phyloP scores from a whole-genome alignment of 352 stramenopile genomes.

The Globisporangium abappressorium region DNA sequence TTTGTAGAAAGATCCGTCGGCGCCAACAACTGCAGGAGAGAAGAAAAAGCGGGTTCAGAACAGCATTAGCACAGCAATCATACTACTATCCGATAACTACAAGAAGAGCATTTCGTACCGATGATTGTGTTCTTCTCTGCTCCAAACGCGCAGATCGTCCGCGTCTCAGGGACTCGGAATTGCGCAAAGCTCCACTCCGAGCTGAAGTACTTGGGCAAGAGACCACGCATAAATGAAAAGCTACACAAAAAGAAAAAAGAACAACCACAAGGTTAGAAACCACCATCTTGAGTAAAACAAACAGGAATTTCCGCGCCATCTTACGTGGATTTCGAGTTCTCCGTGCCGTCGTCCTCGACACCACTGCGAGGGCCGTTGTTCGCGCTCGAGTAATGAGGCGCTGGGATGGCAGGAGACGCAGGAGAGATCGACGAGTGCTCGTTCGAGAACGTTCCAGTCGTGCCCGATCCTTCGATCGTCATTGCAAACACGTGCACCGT shows the following conservation, averaged over 20 bases:
- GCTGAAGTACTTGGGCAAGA: slow-evolving; percentile 93
- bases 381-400: slow-evolving; percentile 34
- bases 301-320: background rate
- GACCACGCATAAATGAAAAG: slow-evolving; percentile 88
- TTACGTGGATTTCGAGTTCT: slow-evolving; percentile 87
- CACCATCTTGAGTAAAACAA: slow-evolving; percentile 1
- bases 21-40: slow-evolving; percentile 62
- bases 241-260: slow-evolving; percentile 22
- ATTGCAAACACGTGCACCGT: slow-evolving; percentile 96
- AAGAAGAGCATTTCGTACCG: slow-evolving; percentile 36
- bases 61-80: background rate
- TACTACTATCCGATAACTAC: too few species aligned
- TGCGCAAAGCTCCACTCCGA: slow-evolving; percentile 94
- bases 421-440: slow-evolving; percentile 57
- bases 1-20: slow-evolving; percentile 89
- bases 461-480: slow-evolving; percentile 58
- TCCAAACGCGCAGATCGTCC: slow-evolving; percentile 92
- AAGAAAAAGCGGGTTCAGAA: slow-evolving; percentile 15
- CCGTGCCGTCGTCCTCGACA: slow-evolving; percentile 76
- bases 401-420: slow-evolving; percentile 35
- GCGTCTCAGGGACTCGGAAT: slow-evolving; percentile 88
- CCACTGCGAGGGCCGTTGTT: slow-evolving; percentile 38
- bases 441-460: slow-evolving; percentile 51
- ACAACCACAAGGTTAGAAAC: background rate
- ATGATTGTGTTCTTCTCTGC: slow-evolving; percentile 92